Evolutionary conservation across 1,284 basidiomycete species (phyloP).

Genomic region (Clitocybe nebularis): DNA sequence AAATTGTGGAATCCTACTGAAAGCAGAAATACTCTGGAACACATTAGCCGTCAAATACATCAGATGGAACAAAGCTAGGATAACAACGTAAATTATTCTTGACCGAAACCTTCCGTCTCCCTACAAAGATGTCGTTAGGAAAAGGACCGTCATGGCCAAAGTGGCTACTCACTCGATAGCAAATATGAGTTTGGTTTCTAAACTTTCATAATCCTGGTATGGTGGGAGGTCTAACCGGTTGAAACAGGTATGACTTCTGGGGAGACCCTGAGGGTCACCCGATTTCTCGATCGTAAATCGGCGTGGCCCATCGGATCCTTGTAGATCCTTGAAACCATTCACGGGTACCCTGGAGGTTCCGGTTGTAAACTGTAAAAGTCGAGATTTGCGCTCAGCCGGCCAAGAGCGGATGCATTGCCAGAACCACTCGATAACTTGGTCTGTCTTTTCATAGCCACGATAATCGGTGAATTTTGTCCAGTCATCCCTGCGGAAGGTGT

Average conservation of each 20-base stretch:
- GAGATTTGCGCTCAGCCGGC: slow-evolving; percentile 95
- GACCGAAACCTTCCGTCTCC: slow-evolving; percentile 61
- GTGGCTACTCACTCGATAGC: slow-evolving; percentile 75
- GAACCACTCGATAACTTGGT: slow-evolving; percentile 99
- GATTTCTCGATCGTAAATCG: slow-evolving; percentile 96
- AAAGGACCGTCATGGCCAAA: slow-evolving; percentile 1
- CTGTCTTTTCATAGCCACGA: slow-evolving; percentile 79
- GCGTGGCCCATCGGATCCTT: slow-evolving; percentile 94
- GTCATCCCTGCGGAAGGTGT: slow-evolving; percentile 54
- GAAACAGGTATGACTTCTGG: slow-evolving; percentile 90
- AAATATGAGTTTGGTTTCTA: slow-evolving; percentile 87
- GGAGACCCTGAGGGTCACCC: slow-evolving; percentile 87
- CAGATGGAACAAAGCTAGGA: slow-evolving; percentile 7
- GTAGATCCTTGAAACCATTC: slow-evolving; percentile 98
- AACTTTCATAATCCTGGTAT: slow-evolving; percentile 85
- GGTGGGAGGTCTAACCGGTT: slow-evolving; percentile 90
- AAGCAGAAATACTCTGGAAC: too few relatives aligned
- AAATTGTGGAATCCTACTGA: too few relatives aligned
- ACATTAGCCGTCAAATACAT: slow-evolving; percentile 6
- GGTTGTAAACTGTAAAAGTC: slow-evolving; percentile 94
- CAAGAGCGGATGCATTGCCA: slow-evolving; percentile 97
- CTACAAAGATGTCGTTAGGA: slow-evolving; percentile 25
- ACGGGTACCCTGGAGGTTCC: slow-evolving; percentile 97
- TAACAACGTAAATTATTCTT: slow-evolving; percentile 31
- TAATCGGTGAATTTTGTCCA: slow-evolving; percentile 88